Conservation (phyloP, 257 asterid genomes). For the Leonotis leonurus region DNA sequence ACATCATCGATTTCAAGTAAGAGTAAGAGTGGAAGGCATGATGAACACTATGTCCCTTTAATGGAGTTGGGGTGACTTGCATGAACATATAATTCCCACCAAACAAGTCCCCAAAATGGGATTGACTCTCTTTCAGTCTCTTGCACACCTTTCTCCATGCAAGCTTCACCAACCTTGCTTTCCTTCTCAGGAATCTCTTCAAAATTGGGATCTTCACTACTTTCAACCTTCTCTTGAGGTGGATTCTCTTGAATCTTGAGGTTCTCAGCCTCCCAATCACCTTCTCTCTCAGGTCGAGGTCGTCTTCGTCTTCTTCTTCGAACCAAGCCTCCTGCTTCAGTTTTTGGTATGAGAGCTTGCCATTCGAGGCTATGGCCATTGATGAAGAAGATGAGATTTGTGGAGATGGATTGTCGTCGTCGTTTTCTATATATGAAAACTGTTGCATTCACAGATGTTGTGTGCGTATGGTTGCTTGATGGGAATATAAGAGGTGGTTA, state of each 20-base stretch:
- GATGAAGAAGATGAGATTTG: too few species aligned
- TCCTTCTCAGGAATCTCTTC: slow-evolving; percentile 31
- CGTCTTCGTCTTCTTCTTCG: slow-evolving; percentile 19
- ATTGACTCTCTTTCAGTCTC: slow-evolving; percentile 52
- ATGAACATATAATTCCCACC: slow-evolving; percentile 65
- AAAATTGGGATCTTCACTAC: slow-evolving; percentile 34
- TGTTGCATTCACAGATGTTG: slow-evolving; percentile 1
- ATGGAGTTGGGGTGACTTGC: slow-evolving; percentile 53
- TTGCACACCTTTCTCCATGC: slow-evolving; percentile 35
- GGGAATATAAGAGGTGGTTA: slow-evolving; percentile 17
- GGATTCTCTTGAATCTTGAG: slow-evolving; percentile 24
- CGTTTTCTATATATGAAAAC: slow-evolving; percentile 8
- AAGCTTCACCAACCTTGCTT: slow-evolving; percentile 30
- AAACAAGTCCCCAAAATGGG: slow-evolving; percentile 59
- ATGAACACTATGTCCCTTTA: neutral
- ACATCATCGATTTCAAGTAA: too few species aligned
- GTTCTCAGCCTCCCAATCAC: slow-evolving; percentile 31
- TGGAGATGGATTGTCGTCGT: too few species aligned
- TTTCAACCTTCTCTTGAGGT: slow-evolving; percentile 34
- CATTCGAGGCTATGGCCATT: neutral
- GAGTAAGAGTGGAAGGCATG: neutral
- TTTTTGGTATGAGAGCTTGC: slow-evolving; percentile 32
- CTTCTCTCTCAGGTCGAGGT: slow-evolving; percentile 21
- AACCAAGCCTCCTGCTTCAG: slow-evolving; percentile 24
- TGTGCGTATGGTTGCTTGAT: neutral